Evolutionary conservation across 2,329 filamentous ascomycete genomes (phyloP).

Genomic region (Penicillium crustosum): DNA sequence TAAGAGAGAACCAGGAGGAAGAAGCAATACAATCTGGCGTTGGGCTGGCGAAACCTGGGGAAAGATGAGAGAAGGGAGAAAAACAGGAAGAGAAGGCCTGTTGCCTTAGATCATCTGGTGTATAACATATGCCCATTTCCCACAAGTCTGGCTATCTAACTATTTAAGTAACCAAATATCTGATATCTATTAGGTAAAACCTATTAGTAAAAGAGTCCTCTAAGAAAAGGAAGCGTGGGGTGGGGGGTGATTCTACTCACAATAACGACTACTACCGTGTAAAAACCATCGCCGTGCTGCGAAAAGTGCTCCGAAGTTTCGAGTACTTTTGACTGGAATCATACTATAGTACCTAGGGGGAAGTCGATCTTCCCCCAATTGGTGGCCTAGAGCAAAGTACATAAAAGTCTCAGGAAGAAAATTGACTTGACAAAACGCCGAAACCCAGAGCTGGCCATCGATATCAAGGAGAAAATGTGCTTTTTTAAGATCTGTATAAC

Average conservation of each 20-base stretch:
- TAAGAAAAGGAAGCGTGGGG: neutral
- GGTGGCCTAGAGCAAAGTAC: neutral
- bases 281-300: neutral
- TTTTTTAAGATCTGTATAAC: neutral
- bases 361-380: neutral
- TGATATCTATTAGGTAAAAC: neutral
- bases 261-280: neutral
- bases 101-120: too few species aligned
- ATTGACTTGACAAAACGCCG: neutral
- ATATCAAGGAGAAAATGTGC: neutral
- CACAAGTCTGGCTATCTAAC: neutral
- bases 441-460: neutral
- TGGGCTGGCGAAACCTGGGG: too few species aligned
- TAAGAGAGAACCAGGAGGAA: too few species aligned
- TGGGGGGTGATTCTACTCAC: neutral
- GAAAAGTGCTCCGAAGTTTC: neutral
- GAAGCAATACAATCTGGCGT: too few species aligned
- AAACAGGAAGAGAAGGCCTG: too few species aligned
- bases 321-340: neutral
- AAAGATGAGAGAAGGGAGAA: too few species aligned
- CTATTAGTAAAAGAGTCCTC: neutral
- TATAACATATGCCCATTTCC: neutral
- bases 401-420: neutral
- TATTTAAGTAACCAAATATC: neutral
- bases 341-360: neutral